These are phyloP conservation scores for Sequoiadendron giganteum DNA, from an alignment of 75 land plant genomes.

Conservation along the genomic window DNA sequence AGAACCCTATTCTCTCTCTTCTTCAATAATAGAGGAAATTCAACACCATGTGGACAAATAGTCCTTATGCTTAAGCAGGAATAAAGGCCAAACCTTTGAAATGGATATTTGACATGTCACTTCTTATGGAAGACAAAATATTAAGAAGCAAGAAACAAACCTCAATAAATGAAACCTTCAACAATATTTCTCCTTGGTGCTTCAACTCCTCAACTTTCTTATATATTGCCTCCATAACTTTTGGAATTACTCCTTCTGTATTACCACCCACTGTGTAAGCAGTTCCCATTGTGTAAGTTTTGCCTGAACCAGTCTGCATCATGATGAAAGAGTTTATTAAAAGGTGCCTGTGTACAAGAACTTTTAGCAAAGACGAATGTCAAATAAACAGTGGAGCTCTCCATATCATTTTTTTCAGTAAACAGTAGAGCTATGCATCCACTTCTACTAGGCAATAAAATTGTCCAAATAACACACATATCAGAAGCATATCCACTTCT, in stretches of 20 bases:
- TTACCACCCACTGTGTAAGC: constrained; percentile 78
- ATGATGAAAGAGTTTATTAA: background rate
- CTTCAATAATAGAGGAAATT: background rate
- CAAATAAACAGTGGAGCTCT: background rate
- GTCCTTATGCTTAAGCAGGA: background rate
- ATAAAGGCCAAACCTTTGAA: background rate
- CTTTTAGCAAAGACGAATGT: background rate
- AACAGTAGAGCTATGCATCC: background rate
- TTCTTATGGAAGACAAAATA: background rate
- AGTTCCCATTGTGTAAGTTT: constrained; percentile 99
- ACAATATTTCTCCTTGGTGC: constrained; percentile 65
- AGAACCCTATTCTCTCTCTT: background rate
- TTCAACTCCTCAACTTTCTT: constrained; percentile 60
- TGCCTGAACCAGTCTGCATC: constrained; percentile 94
- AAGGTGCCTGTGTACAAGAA: background rate
- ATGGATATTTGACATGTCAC: background rate
- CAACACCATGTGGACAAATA: background rate
- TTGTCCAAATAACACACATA: background rate
- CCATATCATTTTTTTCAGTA: background rate
- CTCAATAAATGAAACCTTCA: constrained; percentile 98
- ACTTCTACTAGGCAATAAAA: background rate
- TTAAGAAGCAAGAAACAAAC: constrained; percentile 32
- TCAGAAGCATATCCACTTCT: background rate
- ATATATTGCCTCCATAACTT: constrained; percentile 87
- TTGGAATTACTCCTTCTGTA: constrained; percentile 77